phyloP scores from a whole-genome alignment of 2,329 filamentous ascomycete genomes.

The Xylaria sp. region DNA sequence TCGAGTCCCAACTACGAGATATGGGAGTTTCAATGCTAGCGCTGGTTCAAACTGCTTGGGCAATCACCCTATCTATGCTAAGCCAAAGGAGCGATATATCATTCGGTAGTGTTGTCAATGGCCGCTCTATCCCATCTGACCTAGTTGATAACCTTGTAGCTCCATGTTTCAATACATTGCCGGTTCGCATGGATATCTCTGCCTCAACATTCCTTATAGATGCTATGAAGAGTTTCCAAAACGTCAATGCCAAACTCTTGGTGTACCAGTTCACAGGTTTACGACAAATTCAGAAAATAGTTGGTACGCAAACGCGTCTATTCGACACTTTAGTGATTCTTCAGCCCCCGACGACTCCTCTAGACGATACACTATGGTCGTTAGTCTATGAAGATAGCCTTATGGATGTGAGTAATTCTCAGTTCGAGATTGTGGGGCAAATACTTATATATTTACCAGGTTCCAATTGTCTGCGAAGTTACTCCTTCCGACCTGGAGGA shows the following conservation, averaged over 20 bases:
- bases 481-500: constrained; percentile 65
- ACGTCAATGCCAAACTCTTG: constrained; percentile 69
- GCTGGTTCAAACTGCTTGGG: constrained; percentile 78
- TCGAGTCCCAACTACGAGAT: constrained; percentile 62
- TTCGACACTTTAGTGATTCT: constrained; percentile 86
- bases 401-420: constrained; percentile 70
- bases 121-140: constrained; percentile 73
- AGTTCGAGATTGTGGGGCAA: background rate
- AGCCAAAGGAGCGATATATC: constrained; percentile 73
- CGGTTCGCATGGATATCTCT: constrained; percentile 69
- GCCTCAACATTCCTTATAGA: constrained; percentile 61
- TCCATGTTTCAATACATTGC: constrained; percentile 92
- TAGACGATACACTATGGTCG: constrained; percentile 66
- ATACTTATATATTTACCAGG: constrained; percentile 49
- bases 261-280: constrained; percentile 80
- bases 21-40: constrained; percentile 72
- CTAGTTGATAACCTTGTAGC: constrained; percentile 79
- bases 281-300: constrained; percentile 71
- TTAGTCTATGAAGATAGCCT: constrained; percentile 65
- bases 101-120: constrained; percentile 88
- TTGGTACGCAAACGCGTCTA: constrained; percentile 60
- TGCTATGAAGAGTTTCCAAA: constrained; percentile 69
- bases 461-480: constrained; percentile 81
- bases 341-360: constrained; percentile 70
- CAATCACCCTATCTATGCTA: constrained; percentile 67